phyloP scores from a whole-genome alignment of 768 basidiomycete species.

The Chalciporus pseudorubinellus region DNA sequence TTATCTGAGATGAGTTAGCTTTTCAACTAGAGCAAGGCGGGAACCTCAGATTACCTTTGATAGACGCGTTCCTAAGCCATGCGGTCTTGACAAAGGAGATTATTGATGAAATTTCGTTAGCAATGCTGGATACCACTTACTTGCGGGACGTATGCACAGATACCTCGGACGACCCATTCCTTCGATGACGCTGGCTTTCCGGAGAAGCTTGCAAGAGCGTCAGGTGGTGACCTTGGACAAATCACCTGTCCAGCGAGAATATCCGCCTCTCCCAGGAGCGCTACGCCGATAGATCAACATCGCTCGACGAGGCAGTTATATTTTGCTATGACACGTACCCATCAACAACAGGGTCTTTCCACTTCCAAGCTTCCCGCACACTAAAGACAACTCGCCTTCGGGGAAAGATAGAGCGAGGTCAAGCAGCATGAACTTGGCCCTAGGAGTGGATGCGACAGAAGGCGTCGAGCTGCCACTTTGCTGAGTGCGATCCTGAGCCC shows the following conservation, averaged over 20 bases:
- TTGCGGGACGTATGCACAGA: conserved; percentile 88
- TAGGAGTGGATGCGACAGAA: conserved; percentile 68
- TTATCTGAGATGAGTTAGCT: conserved; percentile 43
- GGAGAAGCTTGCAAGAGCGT: conserved; percentile 64
- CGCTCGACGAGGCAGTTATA: not conserved
- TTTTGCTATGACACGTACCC: conserved; percentile 33
- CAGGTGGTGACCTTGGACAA: conserved; percentile 83
- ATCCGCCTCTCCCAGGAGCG: conserved; percentile 61
- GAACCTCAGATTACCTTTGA: conserved; percentile 20
- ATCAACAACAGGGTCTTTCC: conserved; percentile 87
- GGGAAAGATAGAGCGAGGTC: conserved; percentile 81
- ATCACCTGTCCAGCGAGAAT: conserved; percentile 74
- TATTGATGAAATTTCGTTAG: conserved; percentile 3
- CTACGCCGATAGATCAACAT: conserved; percentile 33
- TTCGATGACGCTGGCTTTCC: conserved; percentile 42
- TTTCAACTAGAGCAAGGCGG: conserved; percentile 38
- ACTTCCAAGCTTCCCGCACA: conserved; percentile 87
- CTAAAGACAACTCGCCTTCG: conserved; percentile 69
- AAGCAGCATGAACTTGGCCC: conserved; percentile 74
- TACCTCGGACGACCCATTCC: conserved; percentile 73
- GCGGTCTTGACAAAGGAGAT: conserved; percentile 38
- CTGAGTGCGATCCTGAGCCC: conserved; percentile 73
- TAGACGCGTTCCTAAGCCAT: conserved; percentile 72
- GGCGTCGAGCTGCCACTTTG: conserved; percentile 45
- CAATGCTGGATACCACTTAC: conserved; percentile 30